phyloP scores from a whole-genome alignment of 2,329 filamentous ascomycete genomes.

The Beauveria rudraprayagi region DNA sequence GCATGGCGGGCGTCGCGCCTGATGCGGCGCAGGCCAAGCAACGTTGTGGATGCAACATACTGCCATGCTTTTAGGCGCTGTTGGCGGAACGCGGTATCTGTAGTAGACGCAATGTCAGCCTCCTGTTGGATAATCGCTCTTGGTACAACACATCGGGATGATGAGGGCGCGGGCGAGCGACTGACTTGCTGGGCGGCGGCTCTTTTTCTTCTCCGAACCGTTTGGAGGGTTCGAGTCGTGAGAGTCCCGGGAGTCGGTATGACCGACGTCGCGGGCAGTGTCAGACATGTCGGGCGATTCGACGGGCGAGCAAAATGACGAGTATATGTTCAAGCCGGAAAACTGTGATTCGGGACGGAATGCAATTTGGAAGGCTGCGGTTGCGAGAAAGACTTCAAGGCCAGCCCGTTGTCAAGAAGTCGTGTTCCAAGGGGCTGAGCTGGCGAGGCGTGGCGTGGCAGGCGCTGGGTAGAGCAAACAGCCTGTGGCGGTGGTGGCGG shows the following conservation, averaged over 20 bases:
- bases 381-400: neutral
- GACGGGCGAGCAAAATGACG: neutral
- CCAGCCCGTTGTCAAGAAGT: neutral
- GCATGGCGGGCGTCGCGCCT: slow-evolving; percentile 20
- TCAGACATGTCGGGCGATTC: slow-evolving; percentile 35
- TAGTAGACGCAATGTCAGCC: neutral
- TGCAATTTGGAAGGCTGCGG: neutral
- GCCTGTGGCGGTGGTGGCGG: slow-evolving; percentile 5
- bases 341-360: neutral
- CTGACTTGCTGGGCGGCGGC: slow-evolving; percentile 80
- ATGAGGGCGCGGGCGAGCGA: slow-evolving; percentile 12
- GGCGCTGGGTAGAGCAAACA: neutral
- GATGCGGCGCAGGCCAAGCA: neutral
- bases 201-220: slow-evolving; percentile 73
- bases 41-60: slow-evolving; percentile 43
- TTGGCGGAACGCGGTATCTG: slow-evolving; percentile 94
- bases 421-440: slow-evolving; percentile 8
- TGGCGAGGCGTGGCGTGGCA: neutral
- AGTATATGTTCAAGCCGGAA: neutral
- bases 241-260: slow-evolving; percentile 46
- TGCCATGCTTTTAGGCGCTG: slow-evolving; percentile 98
- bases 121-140: neutral
- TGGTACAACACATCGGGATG: neutral
- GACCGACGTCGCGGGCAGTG: slow-evolving; percentile 35
- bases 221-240: slow-evolving; percentile 41